Percentiles rank a stretch among this genome's conserved stretches.
phyloP scores from a whole-genome alignment of 495 filamentous ascomycete genomes.

The Talaromyces stipitatus region DNA sequence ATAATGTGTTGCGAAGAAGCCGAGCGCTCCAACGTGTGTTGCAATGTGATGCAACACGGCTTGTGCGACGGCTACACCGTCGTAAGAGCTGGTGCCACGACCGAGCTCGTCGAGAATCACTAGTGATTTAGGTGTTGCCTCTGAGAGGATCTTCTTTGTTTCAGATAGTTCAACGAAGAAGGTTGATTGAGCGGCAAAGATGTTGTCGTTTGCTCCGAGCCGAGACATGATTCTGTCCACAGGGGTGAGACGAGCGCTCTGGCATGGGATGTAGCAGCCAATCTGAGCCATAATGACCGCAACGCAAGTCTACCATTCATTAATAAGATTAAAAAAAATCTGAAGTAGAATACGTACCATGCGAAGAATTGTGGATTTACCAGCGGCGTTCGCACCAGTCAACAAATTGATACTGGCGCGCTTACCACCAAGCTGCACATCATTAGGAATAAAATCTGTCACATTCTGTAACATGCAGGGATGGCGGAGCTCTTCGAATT shows the following conservation, averaged over 20 bases:
- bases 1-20: conserved; percentile 98
- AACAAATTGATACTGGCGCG: conserved; percentile 80
- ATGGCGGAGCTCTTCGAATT: conserved; percentile 88
- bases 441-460: conserved; percentile 94
- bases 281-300: conserved; percentile 99
- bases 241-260: conserved; percentile 78
- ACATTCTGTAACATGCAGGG: conserved; percentile 87
- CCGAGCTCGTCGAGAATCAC: conserved; percentile 98
- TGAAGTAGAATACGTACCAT: conserved; percentile 56
- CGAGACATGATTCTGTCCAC: conserved; percentile 98
- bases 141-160: conserved; percentile 95
- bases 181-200: conserved; percentile 94
- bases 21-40: conserved; percentile 83
- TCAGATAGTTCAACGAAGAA: conserved; percentile 98
- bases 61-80: conserved; percentile 94
- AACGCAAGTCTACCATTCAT: conserved; percentile 62
- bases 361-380: conserved; percentile 95
- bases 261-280: conserved; percentile 84
- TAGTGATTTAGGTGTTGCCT: conserved; percentile 88
- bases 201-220: conserved; percentile 96
- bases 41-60: conserved; percentile 93
- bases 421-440: conserved; percentile 78
- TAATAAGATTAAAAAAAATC: conserved; percentile 7
- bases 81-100: conserved; percentile 87
- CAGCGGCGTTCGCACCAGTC: conserved; percentile 94